Percentiles rank a stretch among this genome's conserved stretches.
phyloP scores from a whole-genome alignment of 2,329 filamentous ascomycete genomes.

The Clarireedia hainanense region DNA sequence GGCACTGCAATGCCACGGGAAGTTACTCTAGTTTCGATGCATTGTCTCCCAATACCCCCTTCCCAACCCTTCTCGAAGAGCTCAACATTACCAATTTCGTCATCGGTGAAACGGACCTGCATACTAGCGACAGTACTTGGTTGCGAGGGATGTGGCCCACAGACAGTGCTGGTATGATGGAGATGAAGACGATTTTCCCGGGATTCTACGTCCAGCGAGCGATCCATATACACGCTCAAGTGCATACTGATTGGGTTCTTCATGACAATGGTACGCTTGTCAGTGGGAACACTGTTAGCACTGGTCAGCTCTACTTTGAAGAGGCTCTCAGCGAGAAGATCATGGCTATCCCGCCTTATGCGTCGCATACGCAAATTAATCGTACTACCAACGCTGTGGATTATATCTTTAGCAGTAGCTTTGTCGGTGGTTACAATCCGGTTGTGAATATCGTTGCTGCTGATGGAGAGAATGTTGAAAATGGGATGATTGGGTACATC shows the following conservation, averaged over 20 bases:
- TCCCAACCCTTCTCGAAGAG: background rate
- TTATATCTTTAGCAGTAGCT: slow-evolving; percentile 8
- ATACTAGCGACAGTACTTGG: slow-evolving; percentile 31
- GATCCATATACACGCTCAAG: slow-evolving; percentile 41
- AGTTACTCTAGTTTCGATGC: slow-evolving; percentile 34
- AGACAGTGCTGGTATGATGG: slow-evolving; percentile 33
- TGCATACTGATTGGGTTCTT: slow-evolving; percentile 34
- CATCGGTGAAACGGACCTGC: background rate
- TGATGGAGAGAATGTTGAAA: slow-evolving; percentile 30
- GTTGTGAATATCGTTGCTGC: slow-evolving; percentile 28
- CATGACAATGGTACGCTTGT: slow-evolving; percentile 39
- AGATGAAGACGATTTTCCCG: slow-evolving; percentile 36
- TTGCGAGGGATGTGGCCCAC: slow-evolving; percentile 37
- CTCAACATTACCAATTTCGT: background rate
- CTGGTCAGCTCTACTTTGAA: slow-evolving; percentile 60
- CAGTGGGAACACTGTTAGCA: slow-evolving; percentile 39
- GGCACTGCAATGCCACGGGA: slow-evolving; percentile 38
- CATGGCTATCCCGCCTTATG: slow-evolving; percentile 40
- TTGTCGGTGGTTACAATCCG: slow-evolving; percentile 26
- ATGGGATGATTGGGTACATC: slow-evolving; percentile 32
- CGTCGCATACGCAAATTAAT: slow-evolving; percentile 36
- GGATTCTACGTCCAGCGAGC: slow-evolving; percentile 37
- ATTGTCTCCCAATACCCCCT: slow-evolving; percentile 9
- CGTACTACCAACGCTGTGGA: slow-evolving; percentile 28
- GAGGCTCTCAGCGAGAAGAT: slow-evolving; percentile 46